Evolutionary conservation across 129 eudicot genomes (phyloP), one percentile per base, ranked within the genome.

Genomic region (Apium graveolens): DNA sequence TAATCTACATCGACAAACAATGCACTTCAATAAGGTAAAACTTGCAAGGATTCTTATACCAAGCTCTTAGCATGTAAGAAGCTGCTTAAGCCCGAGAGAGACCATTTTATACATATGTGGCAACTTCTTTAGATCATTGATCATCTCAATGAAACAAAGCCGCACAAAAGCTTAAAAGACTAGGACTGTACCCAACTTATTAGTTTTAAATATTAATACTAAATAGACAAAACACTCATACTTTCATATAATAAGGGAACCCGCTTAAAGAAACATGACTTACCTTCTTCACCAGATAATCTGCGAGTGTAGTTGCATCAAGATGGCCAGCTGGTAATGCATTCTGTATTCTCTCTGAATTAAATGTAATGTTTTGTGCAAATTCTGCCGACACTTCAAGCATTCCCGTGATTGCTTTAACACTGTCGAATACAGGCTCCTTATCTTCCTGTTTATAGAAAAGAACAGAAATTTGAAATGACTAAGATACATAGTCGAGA

Each of bases 201-300:
- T 70, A 37, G 74, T 70, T 20, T 37, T 14, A 38, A 38, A 39
- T 9, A 20, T 38, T 38, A 38, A 38, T 38, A 39, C 49, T 8
- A 21, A 41, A 71, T 41, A 14, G 34, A 18, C 43, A 27, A 71
- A 38, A 71, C 32, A 39, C 31, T 71, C 27, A 5, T 26, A 74
- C 31, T 27, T 53, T 27, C 21, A 26, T 13, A 42, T 44, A 44
- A 11, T 48, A 75, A 35, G 44, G 39, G 34, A 26, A 16, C 24
- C 24, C 10, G 5, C 60, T 12, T 38, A 14, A 41, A 48, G 41
- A 43, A 20, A 32, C 27, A 26, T 42, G 45, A 83, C 89, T 88
- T 82, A 83, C 99, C 97, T 96, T 92, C 78, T 90, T 92, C 81
- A 96, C 99, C 82, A 96, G 97, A 87, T 92, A 96, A 87, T 96